Evolutionary conservation across 2,329 filamentous ascomycete species (phyloP), one percentile per base, ranked within the genome.

Genomic region (Aurifilum marmelostoma): DNA sequence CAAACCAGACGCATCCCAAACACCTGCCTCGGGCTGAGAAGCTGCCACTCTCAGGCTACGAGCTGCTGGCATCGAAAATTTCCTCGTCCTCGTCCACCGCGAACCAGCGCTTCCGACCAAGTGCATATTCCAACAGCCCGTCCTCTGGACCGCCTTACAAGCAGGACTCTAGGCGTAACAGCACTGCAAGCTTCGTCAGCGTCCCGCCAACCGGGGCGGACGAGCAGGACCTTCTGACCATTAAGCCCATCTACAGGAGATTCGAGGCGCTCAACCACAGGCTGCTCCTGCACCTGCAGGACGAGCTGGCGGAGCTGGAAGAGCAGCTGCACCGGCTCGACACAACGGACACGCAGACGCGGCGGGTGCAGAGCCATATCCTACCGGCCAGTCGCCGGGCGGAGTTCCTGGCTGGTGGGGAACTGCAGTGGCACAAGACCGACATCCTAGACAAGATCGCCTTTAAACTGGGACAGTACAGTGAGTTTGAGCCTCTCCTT

Each of bases 211-310:
- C 16, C 76, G 78, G 3, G 66, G 21, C 11, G 73, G 39, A 59
- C 27, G 29, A 68, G 14, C 58, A 59, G 21, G 29, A 68, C 11
- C 58, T 72, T 1, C 75, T 75, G 16, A 71, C 72, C 0, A 74
- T 84, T 41, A 79, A 76, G 60, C 92, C 93, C 0, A 86, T 97
- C 69, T 97, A 97, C 77, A 88, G 94, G 58, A 90, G 90, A 68
- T 97, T 97, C 75, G 90, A 92, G 76, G 85, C 88, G 14, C 81
- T 97, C 24, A 94, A 96, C 74, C 93, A 97, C 76, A 89, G 94
- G 2, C 81, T 97, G 2, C 81, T 97, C 2, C 83, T 97, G 0
- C 90, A 96, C 71, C 83, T 97, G 21, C 94, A 97, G 78, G 93
- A 97, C 75, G 93, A 97, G 77, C 87, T 97, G 24, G 84, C 85